Evolutionary conservation across 2,329 filamentous ascomycete genomes (phyloP).

Genomic region (Sclerotinia sclerotiorum): DNA sequence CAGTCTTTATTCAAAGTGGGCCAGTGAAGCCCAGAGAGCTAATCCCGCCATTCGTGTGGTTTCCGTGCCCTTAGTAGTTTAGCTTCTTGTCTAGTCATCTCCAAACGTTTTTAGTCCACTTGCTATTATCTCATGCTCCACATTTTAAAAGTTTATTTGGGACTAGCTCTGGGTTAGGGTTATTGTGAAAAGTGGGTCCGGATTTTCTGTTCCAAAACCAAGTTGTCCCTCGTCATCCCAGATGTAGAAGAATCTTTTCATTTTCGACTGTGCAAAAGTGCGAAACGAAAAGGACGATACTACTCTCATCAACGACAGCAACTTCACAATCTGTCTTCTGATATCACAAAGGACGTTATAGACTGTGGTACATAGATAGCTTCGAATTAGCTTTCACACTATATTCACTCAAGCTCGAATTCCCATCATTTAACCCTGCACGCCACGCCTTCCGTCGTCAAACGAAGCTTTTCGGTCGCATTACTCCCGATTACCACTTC

Average conservation of each 20-base stretch:
- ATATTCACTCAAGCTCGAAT: not conserved
- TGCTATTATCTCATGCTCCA: not conserved
- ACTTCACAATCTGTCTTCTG: not conserved
- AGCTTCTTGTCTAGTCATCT: not conserved
- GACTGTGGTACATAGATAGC: not conserved
- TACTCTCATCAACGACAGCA: not conserved
- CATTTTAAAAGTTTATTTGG: not conserved
- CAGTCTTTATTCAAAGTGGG: not conserved
- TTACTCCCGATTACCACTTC: not conserved
- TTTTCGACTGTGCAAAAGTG: slow-evolving; percentile 18
- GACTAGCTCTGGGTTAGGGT: slow-evolving; percentile 14
- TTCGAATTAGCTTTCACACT: not conserved
- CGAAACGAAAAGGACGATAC: slow-evolving; percentile 7
- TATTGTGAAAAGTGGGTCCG: not conserved
- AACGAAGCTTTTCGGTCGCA: slow-evolving; percentile 17
- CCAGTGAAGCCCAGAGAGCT: not conserved
- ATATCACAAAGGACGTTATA: not conserved
- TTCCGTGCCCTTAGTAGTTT: slow-evolving; percentile 10
- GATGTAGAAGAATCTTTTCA: slow-evolving; percentile 22
- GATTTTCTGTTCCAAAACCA: slow-evolving; percentile 15
- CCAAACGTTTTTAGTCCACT: slow-evolving; percentile 15
- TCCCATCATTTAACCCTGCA: not conserved
- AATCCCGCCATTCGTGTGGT: not conserved
- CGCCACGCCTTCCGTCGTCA: not conserved
- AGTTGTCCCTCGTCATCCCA: slow-evolving; percentile 22